Conservation (phyloP, 768 basidiomycete genomes). For the Tephrocybe sp. region DNA sequence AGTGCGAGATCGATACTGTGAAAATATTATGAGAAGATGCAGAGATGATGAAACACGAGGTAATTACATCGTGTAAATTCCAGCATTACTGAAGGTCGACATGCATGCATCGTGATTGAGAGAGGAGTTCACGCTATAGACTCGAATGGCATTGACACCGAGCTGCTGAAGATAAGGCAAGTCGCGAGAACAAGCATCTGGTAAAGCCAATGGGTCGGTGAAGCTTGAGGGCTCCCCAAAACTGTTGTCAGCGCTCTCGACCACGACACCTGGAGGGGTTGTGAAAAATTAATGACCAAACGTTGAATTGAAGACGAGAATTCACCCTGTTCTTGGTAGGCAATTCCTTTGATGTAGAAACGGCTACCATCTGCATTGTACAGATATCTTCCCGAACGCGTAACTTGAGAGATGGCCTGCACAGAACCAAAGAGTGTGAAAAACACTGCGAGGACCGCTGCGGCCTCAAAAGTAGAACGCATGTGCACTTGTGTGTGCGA, state of each 20-base stretch:
- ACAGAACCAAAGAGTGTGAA: conserved; percentile 46
- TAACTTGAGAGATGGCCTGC: conserved; percentile 68
- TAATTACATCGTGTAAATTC: conserved; percentile 87
- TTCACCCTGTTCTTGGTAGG: conserved; percentile 81
- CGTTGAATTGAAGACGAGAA: not conserved
- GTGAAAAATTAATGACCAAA: conserved; percentile 4
- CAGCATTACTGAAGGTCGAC: conserved; percentile 69
- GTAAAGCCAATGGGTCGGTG: conserved; percentile 75
- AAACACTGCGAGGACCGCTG: conserved; percentile 37
- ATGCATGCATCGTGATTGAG: conserved; percentile 89
- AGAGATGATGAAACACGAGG: conserved; percentile 6
- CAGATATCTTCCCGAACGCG: conserved; percentile 76
- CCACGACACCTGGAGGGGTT: conserved; percentile 35
- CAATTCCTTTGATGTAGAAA: conserved; percentile 88
- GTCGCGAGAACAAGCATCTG: conserved; percentile 72
- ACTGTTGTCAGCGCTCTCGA: conserved; percentile 52
- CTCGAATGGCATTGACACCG: conserved; percentile 78
- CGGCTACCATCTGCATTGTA: conserved; percentile 73
- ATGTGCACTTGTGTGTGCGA: conserved; percentile 16
- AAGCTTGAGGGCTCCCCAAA: conserved; percentile 75
- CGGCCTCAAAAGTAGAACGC: conserved; percentile 26
- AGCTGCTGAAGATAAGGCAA: conserved; percentile 75
- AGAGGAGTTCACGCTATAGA: conserved; percentile 83
- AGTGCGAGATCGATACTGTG: conserved; percentile 82
- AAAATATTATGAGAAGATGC: not conserved